Conservation (phyloP, 2,329 filamentous ascomycete genomes). For the Calonectria pseudoreteaudii region DNA sequence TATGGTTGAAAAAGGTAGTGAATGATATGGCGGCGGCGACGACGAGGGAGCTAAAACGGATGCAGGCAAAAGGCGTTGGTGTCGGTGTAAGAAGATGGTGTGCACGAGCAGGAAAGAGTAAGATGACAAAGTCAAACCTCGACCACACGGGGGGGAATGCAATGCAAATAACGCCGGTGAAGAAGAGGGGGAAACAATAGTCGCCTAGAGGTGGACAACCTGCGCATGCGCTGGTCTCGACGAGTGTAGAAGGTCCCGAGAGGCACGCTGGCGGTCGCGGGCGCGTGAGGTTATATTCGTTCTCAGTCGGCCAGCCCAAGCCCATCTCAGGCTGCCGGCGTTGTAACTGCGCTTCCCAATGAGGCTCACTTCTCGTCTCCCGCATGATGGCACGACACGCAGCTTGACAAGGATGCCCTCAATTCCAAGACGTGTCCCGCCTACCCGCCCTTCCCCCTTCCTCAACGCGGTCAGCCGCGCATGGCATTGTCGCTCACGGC, state of each 20-base stretch:
- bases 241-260: not conserved
- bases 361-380: conserved; percentile 35
- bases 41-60: not conserved
- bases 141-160: not conserved
- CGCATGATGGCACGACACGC: conserved; percentile 34
- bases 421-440: conserved; percentile 20
- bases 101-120: conserved; percentile 5
- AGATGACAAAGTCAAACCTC: conserved; percentile 9
- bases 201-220: conserved; percentile 8
- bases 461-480: conserved; percentile 36
- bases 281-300: conserved; percentile 38
- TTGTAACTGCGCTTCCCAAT: conserved; percentile 27
- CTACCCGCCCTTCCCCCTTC: conserved; percentile 28
- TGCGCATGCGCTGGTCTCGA: conserved; percentile 6
- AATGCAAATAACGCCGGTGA: not conserved
- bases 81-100: conserved; percentile 9
- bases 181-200: not conserved
- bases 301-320: conserved; percentile 18
- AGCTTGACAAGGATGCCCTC: conserved; percentile 27
- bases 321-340: conserved; percentile 20
- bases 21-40: not conserved
- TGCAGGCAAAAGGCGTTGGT: not conserved
- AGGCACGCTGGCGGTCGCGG: conserved; percentile 12
- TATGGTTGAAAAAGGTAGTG: not conserved
- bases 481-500: conserved; percentile 32